Evolutionary conservation across 2,329 filamentous ascomycete species (phyloP), one percentile per base, ranked within the genome.

Genomic region (Acrocalymma vagum): DNA sequence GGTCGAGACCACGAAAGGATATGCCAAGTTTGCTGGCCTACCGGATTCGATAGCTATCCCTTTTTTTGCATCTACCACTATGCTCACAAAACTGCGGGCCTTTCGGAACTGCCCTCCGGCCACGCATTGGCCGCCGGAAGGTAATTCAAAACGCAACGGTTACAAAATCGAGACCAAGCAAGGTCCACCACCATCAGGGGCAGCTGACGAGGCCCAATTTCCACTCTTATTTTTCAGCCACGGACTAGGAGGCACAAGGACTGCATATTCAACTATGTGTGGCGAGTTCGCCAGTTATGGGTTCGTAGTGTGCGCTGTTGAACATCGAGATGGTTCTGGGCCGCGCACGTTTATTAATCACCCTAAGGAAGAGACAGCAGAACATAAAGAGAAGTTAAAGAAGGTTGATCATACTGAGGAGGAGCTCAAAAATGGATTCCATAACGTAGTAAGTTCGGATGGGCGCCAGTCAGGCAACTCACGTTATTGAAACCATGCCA

Each of bases 211-310:
- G 43, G 79, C 81, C 0, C 72, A 48, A 4, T 87, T 86, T 44
- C 83, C 84, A 1, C 69, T 86, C 15, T 72, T 87, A 22, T 73
- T 87, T 15, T 87, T 88, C 63, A 85, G 81, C 53, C 84, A 87
- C 62, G 84, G 84, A 0, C 66, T 87, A 5, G 83, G 84, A 5
- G 84, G 83, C 0, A 85, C 81, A 2, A 70, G 83, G 30, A 85
- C 83, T 3, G 79, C 78, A 48, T 86, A 85, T 55, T 84, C 80
- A 13, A 77, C 78, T 11, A 71, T 87, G 2, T 87, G 83, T 51
- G 82, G 83, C 6, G 83, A 87, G 28, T 80, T 87, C 50, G 84
- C 83, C 0, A 84, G 81, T 56, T 83, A 85, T 51, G 83, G 84
- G 0, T 85, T 86, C 52, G 72, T 87, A 1, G 82, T 87, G 0